Evolutionary conservation across 78 protist genomes (phyloP), one percentile per base, ranked within the genome.

Genomic region (Parvularia atlantis): DNA sequence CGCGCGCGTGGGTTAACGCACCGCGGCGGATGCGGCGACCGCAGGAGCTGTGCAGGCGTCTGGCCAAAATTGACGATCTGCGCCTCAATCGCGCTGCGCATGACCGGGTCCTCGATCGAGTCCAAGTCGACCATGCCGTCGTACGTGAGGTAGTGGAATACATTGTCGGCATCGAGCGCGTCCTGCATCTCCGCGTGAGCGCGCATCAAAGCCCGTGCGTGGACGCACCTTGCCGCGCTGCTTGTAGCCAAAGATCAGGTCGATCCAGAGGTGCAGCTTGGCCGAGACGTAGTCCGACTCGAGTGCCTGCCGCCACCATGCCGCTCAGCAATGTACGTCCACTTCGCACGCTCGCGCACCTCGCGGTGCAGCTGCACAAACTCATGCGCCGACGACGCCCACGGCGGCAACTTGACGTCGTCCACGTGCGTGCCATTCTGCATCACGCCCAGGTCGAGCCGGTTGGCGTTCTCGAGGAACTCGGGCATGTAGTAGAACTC

Each of bases 51-150:
- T 16, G 64, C 17, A 30, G 99, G 99, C 22, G 91, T 85, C 82
- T 97, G 99, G 19, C 99, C 99, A 44, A 97, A 97, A 60, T 88
- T 71, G 63, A 20, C 31, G 71, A 97, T 87, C 67, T 89, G 95
- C 31, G 81, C 46, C 37, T 78, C 85, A 2, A 78, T 54, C 10
- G 86, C 67, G 5, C 33, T 40, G 14, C 83, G 46, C 33, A 61
- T 63, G 10, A 35, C 50, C 26, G 72, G 73, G 63, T 83, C 87
- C 26, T 71, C 77, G 35, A 80, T 71, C 14, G 80, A 48, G 24
- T 83, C 87, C 17, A 80, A 40, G 33, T 84, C 78, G 7, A 82
- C 77, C 30, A 63, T 44, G 20, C 90, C 90, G 28, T 89, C 94
- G 61, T 89, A 89, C 28, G 96, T 84, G 33, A 92, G 76, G 66